Evolutionary conservation across 2,329 filamentous ascomycete species (phyloP).

Genomic region (Microdochium trichocladiopsis): DNA sequence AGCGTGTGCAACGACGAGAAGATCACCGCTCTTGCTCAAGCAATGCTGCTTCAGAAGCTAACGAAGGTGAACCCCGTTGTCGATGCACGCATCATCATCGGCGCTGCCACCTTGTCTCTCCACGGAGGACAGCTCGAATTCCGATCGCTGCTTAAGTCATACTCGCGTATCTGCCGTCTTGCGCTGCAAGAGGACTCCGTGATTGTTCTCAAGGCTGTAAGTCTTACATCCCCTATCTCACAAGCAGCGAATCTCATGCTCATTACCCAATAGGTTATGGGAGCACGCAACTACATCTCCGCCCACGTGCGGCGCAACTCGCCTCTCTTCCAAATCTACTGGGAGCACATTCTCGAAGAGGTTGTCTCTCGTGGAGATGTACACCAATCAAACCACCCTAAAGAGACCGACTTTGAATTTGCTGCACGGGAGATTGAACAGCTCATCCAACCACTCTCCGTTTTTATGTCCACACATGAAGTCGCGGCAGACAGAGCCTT

Average conservation of each 20-base stretch:
- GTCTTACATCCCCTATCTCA: constrained; percentile 22
- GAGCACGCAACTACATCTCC: constrained; percentile 75
- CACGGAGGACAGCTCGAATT: constrained; percentile 77
- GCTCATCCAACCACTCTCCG: constrained; percentile 78
- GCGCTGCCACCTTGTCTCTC: constrained; percentile 71
- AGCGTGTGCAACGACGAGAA: constrained; percentile 77
- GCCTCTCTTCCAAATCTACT: constrained; percentile 73
- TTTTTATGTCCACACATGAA: constrained; percentile 66
- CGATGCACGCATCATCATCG: constrained; percentile 78
- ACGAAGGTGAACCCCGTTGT: constrained; percentile 74
- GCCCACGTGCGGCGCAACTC: constrained; percentile 60
- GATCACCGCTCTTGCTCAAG: constrained; percentile 86
- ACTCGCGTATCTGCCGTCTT: constrained; percentile 66
- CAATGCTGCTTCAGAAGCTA: constrained; percentile 94
- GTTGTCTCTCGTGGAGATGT: constrained; percentile 88
- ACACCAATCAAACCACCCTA: constrained; percentile 65
- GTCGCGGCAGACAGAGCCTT: constrained; percentile 35
- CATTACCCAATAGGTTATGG: constrained; percentile 47
- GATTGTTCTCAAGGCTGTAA: constrained; percentile 63
- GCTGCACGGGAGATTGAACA: constrained; percentile 84
- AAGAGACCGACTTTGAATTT: constrained; percentile 72
- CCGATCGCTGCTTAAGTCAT: constrained; percentile 77
- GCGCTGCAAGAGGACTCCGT: constrained; percentile 64
- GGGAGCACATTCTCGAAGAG: constrained; percentile 75
- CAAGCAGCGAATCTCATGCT: background rate